These are phyloP conservation scores for Podila epigama DNA, from an alignment of 192 early-diverging fungal genomes.

Conservation along the genomic window DNA sequence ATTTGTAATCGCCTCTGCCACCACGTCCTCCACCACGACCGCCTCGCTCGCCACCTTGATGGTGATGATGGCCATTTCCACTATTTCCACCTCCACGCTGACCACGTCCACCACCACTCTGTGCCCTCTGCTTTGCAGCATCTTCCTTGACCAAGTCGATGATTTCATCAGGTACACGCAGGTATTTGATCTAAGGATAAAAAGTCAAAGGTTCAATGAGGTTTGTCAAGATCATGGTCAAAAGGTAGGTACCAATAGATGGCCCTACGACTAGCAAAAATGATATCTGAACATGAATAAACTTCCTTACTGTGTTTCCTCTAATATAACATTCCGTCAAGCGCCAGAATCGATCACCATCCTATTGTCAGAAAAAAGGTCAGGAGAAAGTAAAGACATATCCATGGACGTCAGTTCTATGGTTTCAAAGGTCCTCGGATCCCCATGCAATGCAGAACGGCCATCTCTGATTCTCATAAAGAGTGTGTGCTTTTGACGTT, in stretches of 20 bases:
- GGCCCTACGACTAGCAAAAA: too few species aligned
- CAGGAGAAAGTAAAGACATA: not conserved
- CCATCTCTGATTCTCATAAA: too few species aligned
- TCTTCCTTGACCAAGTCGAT: constrained; percentile 94
- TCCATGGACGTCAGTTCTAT: too few species aligned
- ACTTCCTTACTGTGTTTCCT: constrained; percentile 73
- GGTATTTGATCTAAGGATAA: constrained; percentile 68
- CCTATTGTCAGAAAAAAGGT: constrained; percentile 51
- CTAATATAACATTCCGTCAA: constrained; percentile 93
- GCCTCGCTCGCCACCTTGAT: constrained; percentile 59
- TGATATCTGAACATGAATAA: not conserved
- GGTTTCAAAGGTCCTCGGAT: too few species aligned
- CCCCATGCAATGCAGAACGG: too few species aligned
- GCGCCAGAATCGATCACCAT: constrained; percentile 93
- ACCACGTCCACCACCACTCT: constrained; percentile 45
- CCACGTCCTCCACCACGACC: constrained; percentile 58
- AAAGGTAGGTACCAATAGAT: too few species aligned
- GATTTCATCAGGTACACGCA: constrained; percentile 89
- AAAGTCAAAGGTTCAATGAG: not conserved
- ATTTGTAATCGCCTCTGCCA: constrained; percentile 24
- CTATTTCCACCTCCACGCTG: constrained; percentile 47
- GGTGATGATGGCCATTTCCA: constrained; percentile 51
- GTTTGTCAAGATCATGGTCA: not conserved
- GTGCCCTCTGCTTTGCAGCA: constrained; percentile 62
- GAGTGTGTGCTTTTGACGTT: too few species aligned